phyloP scores from a whole-genome alignment of 169 alveolate species.

The Eimeria necatrix region DNA sequence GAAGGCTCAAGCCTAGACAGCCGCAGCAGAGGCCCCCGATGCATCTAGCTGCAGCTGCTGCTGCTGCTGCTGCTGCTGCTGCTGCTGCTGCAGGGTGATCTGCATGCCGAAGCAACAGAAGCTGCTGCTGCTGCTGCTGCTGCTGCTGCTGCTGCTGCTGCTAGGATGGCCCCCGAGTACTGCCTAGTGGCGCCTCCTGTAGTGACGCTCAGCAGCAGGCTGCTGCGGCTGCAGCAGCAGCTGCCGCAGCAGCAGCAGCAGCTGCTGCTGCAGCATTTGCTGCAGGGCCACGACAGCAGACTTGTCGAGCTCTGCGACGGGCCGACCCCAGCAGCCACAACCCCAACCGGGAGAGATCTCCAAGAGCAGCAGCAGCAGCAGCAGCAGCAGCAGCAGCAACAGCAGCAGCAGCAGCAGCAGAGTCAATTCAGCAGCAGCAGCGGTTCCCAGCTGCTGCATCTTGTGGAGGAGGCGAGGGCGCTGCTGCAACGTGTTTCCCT shows the following conservation, averaged over 20 bases:
- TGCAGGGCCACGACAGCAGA: not conserved
- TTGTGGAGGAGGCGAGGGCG: not conserved
- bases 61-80: too few species aligned
- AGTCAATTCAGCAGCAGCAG: too few species aligned
- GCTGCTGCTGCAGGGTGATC: too few species aligned
- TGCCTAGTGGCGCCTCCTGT: not conserved
- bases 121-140: too few species aligned
- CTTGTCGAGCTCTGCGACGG: not conserved
- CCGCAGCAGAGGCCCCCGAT: not conserved
- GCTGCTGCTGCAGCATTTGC: not conserved
- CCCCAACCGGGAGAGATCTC: not conserved
- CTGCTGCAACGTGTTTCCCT: not conserved
- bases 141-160: not conserved
- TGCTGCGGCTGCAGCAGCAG: conserved; percentile 5
- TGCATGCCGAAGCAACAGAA: too few species aligned
- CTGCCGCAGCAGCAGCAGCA: not conserved
- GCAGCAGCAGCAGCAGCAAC: conserved; percentile 21
- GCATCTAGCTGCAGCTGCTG: not conserved
- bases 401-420: too few species aligned
- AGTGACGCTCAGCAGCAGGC: not conserved
- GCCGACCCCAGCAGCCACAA: not conserved
- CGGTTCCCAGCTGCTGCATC: not conserved
- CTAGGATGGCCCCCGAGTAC: not conserved
- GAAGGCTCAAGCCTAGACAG: not conserved
- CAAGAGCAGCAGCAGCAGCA: not conserved